Conservation (phyloP, 345 rosid genomes). For the Abelmoschus esculentus region DNA sequence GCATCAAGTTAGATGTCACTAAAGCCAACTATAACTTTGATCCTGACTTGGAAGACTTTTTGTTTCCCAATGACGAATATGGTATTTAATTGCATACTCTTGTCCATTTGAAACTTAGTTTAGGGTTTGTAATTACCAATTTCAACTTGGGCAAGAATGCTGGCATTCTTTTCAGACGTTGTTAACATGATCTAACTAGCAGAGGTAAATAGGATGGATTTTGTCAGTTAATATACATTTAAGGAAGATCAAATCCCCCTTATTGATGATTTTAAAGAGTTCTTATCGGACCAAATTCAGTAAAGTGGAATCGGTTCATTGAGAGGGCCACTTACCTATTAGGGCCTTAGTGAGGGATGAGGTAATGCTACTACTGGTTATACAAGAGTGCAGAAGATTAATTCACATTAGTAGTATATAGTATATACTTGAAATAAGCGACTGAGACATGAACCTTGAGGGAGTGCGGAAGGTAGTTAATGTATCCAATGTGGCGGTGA, state of each 20-base stretch:
- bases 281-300: not conserved
- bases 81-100: no score
- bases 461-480: no score
- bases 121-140: not conserved
- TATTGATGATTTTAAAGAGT: not conserved
- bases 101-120: no score
- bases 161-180: not conserved
- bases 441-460: no score
- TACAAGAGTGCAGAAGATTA: no score
- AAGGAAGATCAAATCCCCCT: not conserved
- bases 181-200: conserved; percentile 6
- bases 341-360: not conserved
- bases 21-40: no score
- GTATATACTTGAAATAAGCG: no score
- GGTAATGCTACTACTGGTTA: not conserved
- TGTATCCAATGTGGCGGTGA: no score
- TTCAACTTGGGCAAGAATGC: not conserved
- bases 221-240: not conserved
- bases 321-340: not conserved
- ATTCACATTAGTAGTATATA: no score
- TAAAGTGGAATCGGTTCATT: not conserved
- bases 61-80: no score
- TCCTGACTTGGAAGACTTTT: no score
- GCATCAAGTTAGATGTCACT: no score
- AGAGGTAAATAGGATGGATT: not conserved